Percentiles rank a stretch among this genome's conserved stretches.
phyloP scores from a whole-genome alignment of 805 yeast genomes.

The Kazachstania bromeliacearum region DNA sequence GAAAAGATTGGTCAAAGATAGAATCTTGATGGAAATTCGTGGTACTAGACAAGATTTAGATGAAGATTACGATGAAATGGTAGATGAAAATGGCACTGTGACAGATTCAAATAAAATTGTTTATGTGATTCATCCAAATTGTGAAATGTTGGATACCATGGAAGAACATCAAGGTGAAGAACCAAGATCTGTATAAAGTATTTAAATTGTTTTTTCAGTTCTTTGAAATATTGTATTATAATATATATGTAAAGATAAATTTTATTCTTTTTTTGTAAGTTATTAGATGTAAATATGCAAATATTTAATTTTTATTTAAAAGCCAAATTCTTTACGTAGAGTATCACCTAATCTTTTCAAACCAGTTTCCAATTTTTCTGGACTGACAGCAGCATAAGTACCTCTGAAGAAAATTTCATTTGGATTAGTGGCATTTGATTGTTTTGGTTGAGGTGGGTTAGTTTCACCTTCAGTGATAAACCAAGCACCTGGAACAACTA shows the following conservation, averaged over 20 bases:
- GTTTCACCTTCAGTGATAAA: conserved; percentile 51
- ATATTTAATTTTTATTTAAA: conserved; percentile 1
- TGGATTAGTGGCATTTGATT: conserved; percentile 35
- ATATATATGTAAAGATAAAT: neutral
- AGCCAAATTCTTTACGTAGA: conserved; percentile 41
- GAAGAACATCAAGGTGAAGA: conserved; percentile 9
- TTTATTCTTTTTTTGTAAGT: neutral
- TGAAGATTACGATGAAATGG: conserved; percentile 25
- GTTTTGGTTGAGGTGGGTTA: conserved; percentile 46
- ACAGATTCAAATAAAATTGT: conserved; percentile 30
- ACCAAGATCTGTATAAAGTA: neutral
- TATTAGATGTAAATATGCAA: neutral
- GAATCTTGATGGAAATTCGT: conserved; percentile 63
- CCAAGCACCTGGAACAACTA: conserved; percentile 82
- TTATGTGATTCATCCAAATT: conserved; percentile 69
- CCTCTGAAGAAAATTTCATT: conserved; percentile 68
- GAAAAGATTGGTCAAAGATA: conserved; percentile 73
- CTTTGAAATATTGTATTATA: neutral
- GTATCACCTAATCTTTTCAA: conserved; percentile 61
- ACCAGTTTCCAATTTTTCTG: conserved; percentile 52
- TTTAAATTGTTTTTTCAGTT: neutral
- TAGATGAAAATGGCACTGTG: conserved; percentile 19
- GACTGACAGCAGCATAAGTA: conserved; percentile 77
- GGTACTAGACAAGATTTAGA: conserved; percentile 38
- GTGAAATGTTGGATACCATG: conserved; percentile 54